These are phyloP conservation scores for Didymella pinodella DNA, from an alignment of 2,329 filamentous ascomycete species.

Conservation along the genomic window DNA sequence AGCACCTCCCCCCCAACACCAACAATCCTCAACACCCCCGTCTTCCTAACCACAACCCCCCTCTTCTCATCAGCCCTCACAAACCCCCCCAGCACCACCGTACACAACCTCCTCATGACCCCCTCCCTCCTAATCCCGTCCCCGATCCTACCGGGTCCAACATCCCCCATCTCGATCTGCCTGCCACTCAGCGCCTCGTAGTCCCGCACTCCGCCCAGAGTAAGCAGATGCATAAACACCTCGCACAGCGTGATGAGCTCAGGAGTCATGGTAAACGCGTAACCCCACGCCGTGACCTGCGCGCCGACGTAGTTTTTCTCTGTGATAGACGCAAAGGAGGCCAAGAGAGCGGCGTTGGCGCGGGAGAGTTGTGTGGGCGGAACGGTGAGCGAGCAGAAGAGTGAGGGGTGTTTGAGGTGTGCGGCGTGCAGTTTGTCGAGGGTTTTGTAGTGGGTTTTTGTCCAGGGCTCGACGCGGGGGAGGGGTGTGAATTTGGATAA, in stretches of 20 bases:
- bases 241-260: conserved; percentile 45
- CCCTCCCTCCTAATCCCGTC: conserved; percentile 34
- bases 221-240: conserved; percentile 46
- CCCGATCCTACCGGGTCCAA: conserved; percentile 33
- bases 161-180: conserved; percentile 42
- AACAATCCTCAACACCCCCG: conserved; percentile 22
- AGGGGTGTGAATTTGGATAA: conserved; percentile 37
- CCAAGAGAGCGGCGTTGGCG: conserved; percentile 43
- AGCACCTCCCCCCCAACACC: conserved; percentile 14
- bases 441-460: conserved; percentile 51
- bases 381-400: conserved; percentile 39
- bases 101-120: conserved; percentile 45
- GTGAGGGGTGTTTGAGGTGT: conserved; percentile 41
- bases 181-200: conserved; percentile 39
- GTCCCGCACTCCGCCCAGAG: conserved; percentile 32
- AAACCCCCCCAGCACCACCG: conserved; percentile 45
- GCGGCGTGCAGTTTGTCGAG: conserved; percentile 48
- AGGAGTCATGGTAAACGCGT: conserved; percentile 43
- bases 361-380: conserved; percentile 27
- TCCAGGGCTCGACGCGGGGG: conserved; percentile 51
- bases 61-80: conserved; percentile 47
- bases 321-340: conserved; percentile 32
- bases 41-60: conserved; percentile 35
- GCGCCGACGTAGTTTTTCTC: conserved; percentile 41
- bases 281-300: conserved; percentile 46